These are phyloP conservation scores for Stylonectria norvegica DNA, from an alignment of 2,329 filamentous ascomycete species.

Conservation along the genomic window DNA sequence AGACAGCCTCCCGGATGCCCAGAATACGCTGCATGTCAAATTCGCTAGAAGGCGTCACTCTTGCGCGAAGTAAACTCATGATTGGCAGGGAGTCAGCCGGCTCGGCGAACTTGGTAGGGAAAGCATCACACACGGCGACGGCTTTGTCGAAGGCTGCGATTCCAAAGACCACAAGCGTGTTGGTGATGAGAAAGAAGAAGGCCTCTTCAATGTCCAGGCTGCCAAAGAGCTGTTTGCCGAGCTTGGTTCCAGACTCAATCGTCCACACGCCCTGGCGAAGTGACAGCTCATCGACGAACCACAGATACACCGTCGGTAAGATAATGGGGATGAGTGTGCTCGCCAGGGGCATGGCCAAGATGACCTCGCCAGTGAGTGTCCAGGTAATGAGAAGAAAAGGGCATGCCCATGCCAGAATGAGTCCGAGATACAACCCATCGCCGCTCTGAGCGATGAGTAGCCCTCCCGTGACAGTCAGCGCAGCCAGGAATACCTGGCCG, in stretches of 20 bases:
- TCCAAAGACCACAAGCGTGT: conserved; percentile 66
- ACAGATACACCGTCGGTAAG: conserved; percentile 66
- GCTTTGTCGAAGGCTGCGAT: conserved; percentile 67
- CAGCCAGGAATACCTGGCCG: conserved; percentile 49
- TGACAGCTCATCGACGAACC: conserved; percentile 68
- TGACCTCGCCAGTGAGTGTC: conserved; percentile 60
- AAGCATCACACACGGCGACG: conserved; percentile 61
- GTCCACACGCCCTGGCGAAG: conserved; percentile 68
- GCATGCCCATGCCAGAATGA: conserved; percentile 67
- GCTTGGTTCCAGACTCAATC: conserved; percentile 65
- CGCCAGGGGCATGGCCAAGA: conserved; percentile 55
- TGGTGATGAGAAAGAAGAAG: conserved; percentile 69
- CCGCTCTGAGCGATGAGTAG: conserved; percentile 27
- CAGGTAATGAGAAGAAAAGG: conserved; percentile 64
- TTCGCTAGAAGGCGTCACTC: conserved; percentile 41
- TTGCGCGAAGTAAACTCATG: conserved; percentile 50
- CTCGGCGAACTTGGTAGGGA: conserved; percentile 54
- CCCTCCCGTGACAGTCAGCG: neutral
- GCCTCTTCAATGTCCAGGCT: conserved; percentile 71
- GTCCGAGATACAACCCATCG: conserved; percentile 61
- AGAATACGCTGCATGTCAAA: conserved; percentile 57
- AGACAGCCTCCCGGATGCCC: conserved; percentile 58
- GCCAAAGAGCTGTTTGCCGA: conserved; percentile 60
- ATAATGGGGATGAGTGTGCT: conserved; percentile 59
- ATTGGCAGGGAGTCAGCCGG: conserved; percentile 44